Base-by-base conservation (phyloP, 2,329 filamentous ascomycete species). In the Beauveria asiatica region DNA sequence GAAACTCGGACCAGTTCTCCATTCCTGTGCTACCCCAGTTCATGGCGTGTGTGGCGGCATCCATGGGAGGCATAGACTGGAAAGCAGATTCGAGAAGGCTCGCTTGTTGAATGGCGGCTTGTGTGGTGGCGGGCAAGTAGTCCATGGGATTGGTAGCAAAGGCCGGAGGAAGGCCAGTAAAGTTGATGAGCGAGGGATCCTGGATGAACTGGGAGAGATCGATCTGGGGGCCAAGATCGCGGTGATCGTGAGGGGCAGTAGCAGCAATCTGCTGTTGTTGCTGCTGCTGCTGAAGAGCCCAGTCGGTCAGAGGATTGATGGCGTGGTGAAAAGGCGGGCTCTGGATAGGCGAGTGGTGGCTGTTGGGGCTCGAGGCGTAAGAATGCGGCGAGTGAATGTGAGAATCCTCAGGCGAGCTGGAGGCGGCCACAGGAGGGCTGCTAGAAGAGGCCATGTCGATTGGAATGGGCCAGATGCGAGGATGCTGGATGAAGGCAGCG, bases 1-100 rank as follows among this genome's bases (percentile, higher is more conserved):
- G 85, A 67, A 96, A 89, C 69, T 96, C 91, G 64, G 90, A 86
- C 85, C 88, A 92, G 65, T 88, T 87, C 54, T 87, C 84, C 76
- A 89, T 85, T 64, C 85, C 82, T 63, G 81, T 73, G 53, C 72
- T 73, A 33, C 75, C 83, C 86, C 78, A 90, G 70, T 78, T 84
- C 75, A 80, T 79, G 17, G 80, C 74, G 54, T 83, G 82, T 13
- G 77, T 72, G 27, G 76, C 73, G 60, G 83, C 80, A 49, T 84
- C 80, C 65, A 84, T 79, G 48, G 82, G 76, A 37, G 81, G 78
- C 70, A 87, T 79, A 62, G 75, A 73, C 67, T 72, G 76, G 73
- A 88, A 92, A 4, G 83, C 75, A 41, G 83, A 80, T 62, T 88
- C 86, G 67, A 91, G 77, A 41, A 85, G 72, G 64, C 86, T 78